These are phyloP conservation scores for Dactylonectria macrodidyma DNA, from an alignment of 2,329 filamentous ascomycete genomes.

Conservation along the genomic window DNA sequence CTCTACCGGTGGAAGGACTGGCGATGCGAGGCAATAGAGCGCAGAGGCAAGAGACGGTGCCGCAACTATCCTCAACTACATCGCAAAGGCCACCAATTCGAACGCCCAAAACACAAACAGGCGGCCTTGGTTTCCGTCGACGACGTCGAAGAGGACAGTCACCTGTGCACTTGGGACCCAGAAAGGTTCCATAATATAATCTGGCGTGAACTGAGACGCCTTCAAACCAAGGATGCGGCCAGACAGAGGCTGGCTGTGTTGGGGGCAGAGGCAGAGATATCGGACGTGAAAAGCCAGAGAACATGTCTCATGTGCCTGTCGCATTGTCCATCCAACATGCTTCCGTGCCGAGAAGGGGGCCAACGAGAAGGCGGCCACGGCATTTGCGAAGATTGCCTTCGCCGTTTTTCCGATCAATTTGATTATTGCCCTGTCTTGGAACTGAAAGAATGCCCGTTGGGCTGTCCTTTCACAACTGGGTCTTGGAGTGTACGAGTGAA, in stretches of 20 bases:
- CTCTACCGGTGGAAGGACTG: slow-evolving; percentile 24
- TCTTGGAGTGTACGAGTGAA: slow-evolving; percentile 33
- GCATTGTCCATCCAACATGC: slow-evolving; percentile 27
- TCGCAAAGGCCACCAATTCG: slow-evolving; percentile 29
- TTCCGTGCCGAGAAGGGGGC: slow-evolving; percentile 17
- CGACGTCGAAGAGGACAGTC: background rate
- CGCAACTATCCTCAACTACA: background rate
- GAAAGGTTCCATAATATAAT: slow-evolving; percentile 7
- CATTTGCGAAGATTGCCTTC: slow-evolving; percentile 28
- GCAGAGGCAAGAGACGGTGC: background rate
- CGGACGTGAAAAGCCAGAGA: slow-evolving; percentile 6
- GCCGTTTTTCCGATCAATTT: background rate
- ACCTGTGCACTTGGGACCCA: slow-evolving; percentile 26
- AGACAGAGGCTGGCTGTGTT: background rate
- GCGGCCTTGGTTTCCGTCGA: background rate
- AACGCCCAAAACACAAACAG: background rate
- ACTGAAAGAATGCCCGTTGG: slow-evolving; percentile 18
- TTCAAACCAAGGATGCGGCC: background rate
- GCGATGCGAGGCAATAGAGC: slow-evolving; percentile 30
- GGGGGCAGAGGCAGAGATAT: background rate
- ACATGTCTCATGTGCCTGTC: slow-evolving; percentile 30
- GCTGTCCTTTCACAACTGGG: slow-evolving; percentile 10
- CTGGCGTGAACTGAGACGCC: background rate
- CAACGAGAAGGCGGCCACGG: slow-evolving; percentile 10
- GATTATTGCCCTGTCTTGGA: slow-evolving; percentile 9